A percentile compares a stretch with the other conserved stretches of the same genome.
phyloP scores from a whole-genome alignment of 176 grass and related monocot species.

The Aegilops sharonensis region DNA sequence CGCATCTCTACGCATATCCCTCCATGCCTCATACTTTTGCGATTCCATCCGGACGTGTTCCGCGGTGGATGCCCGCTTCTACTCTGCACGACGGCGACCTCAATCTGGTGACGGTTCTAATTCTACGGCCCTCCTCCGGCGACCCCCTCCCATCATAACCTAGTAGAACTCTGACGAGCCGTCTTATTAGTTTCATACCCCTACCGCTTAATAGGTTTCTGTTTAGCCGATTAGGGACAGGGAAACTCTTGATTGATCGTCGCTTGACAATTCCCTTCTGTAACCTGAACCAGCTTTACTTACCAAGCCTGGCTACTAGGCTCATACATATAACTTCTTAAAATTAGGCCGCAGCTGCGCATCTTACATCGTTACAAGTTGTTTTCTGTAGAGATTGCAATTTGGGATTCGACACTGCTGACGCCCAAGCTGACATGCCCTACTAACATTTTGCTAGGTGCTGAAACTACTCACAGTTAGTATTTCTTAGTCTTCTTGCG shows the following conservation, averaged over 20 bases:
- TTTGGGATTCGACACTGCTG: background rate
- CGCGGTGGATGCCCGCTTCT: background rate
- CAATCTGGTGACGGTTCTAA: background rate
- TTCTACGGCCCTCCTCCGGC: background rate
- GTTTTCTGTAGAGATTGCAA: background rate
- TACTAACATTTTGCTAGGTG: background rate
- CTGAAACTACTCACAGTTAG: background rate
- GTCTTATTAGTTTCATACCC: background rate
- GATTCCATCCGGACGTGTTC: background rate
- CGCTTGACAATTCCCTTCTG: background rate
- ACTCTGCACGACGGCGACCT: background rate
- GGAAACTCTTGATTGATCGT: background rate
- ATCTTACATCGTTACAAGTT: background rate
- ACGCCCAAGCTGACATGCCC: background rate
- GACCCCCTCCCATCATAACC: background rate
- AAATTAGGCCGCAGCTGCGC: background rate
- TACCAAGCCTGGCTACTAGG: background rate
- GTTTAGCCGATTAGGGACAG: background rate
- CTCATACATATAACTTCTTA: background rate
- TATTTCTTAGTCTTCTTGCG: background rate
- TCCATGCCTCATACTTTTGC: background rate
- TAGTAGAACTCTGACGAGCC: background rate
- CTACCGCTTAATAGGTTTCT: background rate
- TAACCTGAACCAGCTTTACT: background rate
- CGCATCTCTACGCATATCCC: background rate